Conservation (phyloP, 192 early-diverging fungal species). For the Entomortierella lignicola region DNA sequence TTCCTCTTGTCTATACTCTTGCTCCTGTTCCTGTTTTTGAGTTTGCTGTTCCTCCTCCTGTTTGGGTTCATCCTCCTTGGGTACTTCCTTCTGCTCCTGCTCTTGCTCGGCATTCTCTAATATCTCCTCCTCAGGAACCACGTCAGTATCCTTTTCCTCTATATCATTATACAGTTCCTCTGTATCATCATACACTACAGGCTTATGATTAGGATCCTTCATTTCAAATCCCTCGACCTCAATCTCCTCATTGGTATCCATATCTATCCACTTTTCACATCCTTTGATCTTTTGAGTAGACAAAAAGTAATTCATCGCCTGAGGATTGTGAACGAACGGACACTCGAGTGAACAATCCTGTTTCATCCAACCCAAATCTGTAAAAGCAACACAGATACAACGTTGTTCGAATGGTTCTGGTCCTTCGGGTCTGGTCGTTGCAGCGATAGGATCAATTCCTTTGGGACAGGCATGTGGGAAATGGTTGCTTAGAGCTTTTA, state of each 20-base stretch:
- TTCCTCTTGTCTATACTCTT: not conserved
- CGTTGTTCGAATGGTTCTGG: constrained; percentile 23
- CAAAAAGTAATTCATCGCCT: constrained; percentile 27
- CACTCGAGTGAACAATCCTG: constrained; percentile 31
- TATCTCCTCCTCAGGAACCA: not conserved
- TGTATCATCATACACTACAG: constrained; percentile 7
- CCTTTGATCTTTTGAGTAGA: constrained; percentile 9
- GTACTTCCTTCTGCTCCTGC: not conserved
- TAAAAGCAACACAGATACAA: constrained; percentile 36
- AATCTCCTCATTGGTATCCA: constrained; percentile 16
- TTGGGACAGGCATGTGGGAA: constrained; percentile 43
- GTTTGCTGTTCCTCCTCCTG: too few species aligned
- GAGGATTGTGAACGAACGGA: constrained; percentile 17
- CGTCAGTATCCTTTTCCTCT: not conserved
- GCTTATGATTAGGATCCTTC: constrained; percentile 19
- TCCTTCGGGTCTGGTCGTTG: constrained; percentile 19
- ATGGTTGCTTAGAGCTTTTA: constrained; percentile 41
- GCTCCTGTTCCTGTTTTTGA: too few species aligned
- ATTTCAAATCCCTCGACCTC: constrained; percentile 31
- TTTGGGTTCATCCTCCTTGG: too few species aligned
- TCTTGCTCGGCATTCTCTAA: not conserved
- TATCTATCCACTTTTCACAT: constrained; percentile 30
- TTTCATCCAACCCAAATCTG: constrained; percentile 48
- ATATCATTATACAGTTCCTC: constrained; percentile 1
- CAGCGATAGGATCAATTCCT: constrained; percentile 14